A percentile compares a stretch with the other conserved stretches of the same genome.
Evolutionary conservation across 2,329 filamentous ascomycete genomes (phyloP).

Genomic region (Byssochlamys sp.): DNA sequence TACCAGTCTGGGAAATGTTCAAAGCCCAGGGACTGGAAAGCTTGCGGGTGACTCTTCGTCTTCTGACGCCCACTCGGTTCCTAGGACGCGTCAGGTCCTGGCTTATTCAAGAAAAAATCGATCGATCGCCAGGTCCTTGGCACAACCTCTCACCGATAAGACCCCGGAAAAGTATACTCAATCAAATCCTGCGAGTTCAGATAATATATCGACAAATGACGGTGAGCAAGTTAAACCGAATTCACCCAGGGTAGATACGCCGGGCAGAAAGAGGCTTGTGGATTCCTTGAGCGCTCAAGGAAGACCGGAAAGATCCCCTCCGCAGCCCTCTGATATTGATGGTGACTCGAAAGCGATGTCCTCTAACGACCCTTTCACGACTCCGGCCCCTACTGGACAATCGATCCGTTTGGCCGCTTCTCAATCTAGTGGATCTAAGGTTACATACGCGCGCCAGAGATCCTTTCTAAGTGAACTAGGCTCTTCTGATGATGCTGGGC

Average conservation of each 20-base stretch:
- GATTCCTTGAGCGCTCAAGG: neutral
- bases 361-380: slow-evolving; percentile 3
- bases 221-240: neutral
- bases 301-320: slow-evolving; percentile 8
- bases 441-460: slow-evolving; percentile 52
- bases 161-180: neutral
- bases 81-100: neutral
- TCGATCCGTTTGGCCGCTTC: slow-evolving; percentile 8
- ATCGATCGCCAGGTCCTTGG: neutral
- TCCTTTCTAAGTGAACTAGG: slow-evolving; percentile 49
- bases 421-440: slow-evolving; percentile 29
- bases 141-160: neutral
- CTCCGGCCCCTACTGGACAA: neutral
- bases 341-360: slow-evolving; percentile 5
- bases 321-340: slow-evolving; percentile 22
- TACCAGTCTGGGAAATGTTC: neutral
- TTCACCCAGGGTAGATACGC: neutral
- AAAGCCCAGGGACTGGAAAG: neutral
- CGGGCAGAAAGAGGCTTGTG: neutral
- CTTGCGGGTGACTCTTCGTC: neutral
- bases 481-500: slow-evolving; percentile 7
- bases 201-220: neutral
- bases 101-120: neutral
- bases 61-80: neutral
- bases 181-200: neutral